Conservation (phyloP, 805 yeast genomes). For the Starmerella sp. region DNA sequence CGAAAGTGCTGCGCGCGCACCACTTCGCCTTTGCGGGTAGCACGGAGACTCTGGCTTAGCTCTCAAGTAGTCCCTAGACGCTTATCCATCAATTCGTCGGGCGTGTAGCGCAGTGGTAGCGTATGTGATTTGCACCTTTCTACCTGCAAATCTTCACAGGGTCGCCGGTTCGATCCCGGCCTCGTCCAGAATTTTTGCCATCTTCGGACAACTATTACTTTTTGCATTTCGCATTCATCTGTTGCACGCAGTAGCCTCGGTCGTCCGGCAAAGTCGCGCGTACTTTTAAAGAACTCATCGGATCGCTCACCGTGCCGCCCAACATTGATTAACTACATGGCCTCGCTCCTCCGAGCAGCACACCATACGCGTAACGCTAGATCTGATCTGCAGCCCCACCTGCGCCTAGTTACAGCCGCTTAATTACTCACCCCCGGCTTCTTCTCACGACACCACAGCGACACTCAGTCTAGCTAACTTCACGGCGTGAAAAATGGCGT, state of each 20-base stretch:
- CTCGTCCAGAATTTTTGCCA: conserved; percentile 19
- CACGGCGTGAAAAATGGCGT: conserved; percentile 5
- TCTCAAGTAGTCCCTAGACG: neutral
- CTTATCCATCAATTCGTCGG: conserved; percentile 2
- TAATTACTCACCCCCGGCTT: neutral
- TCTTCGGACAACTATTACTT: neutral
- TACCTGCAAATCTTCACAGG: conserved; percentile 15
- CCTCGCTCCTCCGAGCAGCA: too few relatives aligned
- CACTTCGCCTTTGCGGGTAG: too few relatives aligned
- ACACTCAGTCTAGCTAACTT: neutral
- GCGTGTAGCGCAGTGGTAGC: conserved; percentile 25
- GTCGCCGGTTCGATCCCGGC: conserved; percentile 26
- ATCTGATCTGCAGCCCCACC: neutral
- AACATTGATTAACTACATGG: too few relatives aligned
- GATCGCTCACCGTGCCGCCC: too few relatives aligned
- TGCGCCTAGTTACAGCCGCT: neutral
- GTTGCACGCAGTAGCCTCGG: too few relatives aligned
- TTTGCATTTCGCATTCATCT: too few relatives aligned
- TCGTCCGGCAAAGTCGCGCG: too few relatives aligned
- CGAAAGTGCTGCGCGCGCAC: too few relatives aligned
- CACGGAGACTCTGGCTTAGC: neutral
- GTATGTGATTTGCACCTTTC: conserved; percentile 22
- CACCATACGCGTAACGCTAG: too few relatives aligned
- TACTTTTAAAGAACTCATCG: too few relatives aligned
- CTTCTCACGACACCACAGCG: neutral